Base-by-base conservation (phyloP, 1,284 basidiomycete genomes). In the Waitea zeae region DNA sequence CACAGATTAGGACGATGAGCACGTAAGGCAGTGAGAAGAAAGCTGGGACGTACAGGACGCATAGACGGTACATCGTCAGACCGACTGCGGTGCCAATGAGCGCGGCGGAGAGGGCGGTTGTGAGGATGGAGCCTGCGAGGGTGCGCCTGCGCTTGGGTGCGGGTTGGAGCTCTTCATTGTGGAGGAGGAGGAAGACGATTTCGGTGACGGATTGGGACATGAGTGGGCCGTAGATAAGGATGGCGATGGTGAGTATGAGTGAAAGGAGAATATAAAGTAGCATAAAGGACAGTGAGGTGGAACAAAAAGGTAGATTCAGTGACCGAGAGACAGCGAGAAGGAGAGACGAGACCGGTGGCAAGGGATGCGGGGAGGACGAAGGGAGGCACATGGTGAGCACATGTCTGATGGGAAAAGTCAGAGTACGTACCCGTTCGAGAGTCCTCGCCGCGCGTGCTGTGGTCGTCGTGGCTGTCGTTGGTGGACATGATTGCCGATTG, bases 1-100 rank as follows among this genome's bases (percentile, higher is more conserved):
- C n/a, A n/a, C n/a, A n/a, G n/a, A n/a, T n/a, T n/a, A 9, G 17
- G 12, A 30, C 9, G 29, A 17, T 30, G n/a, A 20, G 27, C 41
- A 18, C 36, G 33, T 26, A 17, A 26, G 22, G 33, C 17, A 30
- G 19, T 2, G 37, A 24, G 14, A 36, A 32, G 3, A 32, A 5
- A 31, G 35, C n/a, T n/a, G n/a, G n/a, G n/a, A n/a, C n/a, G n/a
- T n/a, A n/a, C n/a, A 24, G 24, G 27, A 63, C 77, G 58, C 50
- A 83, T 81, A 84, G 57, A 52, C 79, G 69, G 57, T 82, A 84
- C 31, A 82, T 77, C 33, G 80, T 82, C 42, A 83, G 61, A 40
- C 81, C 80, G 34, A 84, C 80, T 12, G 81, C 81, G 22, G 78
- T 76, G 39, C 80, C 79, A 41, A 84, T 78, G 40, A 84, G 65